Evolutionary conservation across 164 flowering plant species (phyloP).

Genomic region (Vitis cinerea): DNA sequence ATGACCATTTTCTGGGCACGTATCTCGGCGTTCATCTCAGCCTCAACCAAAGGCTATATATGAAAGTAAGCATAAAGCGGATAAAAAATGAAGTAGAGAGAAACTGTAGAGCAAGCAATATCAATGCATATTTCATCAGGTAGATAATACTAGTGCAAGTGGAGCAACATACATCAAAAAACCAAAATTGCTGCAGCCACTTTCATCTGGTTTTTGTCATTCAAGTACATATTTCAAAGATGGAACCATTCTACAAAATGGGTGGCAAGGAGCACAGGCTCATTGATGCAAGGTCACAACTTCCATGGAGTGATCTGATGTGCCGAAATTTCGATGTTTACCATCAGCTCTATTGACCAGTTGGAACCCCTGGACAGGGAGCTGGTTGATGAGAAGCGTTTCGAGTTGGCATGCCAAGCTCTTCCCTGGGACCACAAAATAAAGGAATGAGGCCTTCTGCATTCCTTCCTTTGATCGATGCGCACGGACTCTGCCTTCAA

Average conservation of each 20-base stretch:
- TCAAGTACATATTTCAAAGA: neutral
- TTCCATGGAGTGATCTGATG: conserved; percentile 38
- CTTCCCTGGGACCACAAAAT: conserved; percentile 78
- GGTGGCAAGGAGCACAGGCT: neutral
- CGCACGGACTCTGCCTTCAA: conserved; percentile 71
- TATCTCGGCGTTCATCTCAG: no score
- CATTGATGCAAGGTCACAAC: conserved; percentile 29
- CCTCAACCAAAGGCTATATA: no score
- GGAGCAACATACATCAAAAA: conserved; percentile 29
- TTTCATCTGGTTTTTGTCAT: neutral
- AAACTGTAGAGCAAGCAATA: no score
- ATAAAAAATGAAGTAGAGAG: no score
- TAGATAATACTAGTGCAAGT: neutral
- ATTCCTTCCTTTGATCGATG: conserved; percentile 81
- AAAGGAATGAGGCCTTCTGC: conserved; percentile 63
- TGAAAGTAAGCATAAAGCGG: no score
- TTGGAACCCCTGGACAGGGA: conserved; percentile 61
- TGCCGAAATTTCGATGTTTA: conserved; percentile 87
- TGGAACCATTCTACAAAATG: neutral
- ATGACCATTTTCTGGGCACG: no score
- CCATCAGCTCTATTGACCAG: conserved; percentile 87
- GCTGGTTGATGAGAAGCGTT: conserved; percentile 89
- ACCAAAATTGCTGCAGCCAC: conserved; percentile 45
- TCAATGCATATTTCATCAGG: no score
- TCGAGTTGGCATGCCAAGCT: conserved; percentile 90